Conservation (phyloP, 345 rosid genomes). For the Viola odorata region DNA sequence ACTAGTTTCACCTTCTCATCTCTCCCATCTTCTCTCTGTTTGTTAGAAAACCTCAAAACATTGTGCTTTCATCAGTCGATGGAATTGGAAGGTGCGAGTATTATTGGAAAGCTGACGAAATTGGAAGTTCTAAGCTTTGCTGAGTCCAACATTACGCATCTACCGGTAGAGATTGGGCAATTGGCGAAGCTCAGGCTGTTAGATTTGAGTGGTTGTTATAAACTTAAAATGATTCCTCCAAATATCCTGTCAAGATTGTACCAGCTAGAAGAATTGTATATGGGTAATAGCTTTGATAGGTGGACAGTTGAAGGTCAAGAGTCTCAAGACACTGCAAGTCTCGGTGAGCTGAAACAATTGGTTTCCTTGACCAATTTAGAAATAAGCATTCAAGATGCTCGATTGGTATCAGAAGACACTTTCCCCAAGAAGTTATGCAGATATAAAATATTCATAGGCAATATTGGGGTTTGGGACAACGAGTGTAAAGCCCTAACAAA, state of each 20-base stretch:
- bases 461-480: conserved; percentile 7
- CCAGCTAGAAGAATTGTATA: conserved; percentile 28
- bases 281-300: conserved; percentile 10
- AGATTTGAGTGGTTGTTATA: conserved; percentile 18
- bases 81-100: neutral
- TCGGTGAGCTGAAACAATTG: conserved; percentile 21
- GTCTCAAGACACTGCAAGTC: conserved; percentile 6
- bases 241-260: conserved; percentile 24
- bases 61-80: neutral
- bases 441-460: conserved; percentile 15
- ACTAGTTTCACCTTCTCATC: neutral
- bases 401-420: neutral
- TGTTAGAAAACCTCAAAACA: neutral
- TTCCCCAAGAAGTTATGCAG: conserved; percentile 1
- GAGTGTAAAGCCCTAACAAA: neutral
- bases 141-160: conserved; percentile 11
- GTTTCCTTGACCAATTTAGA: conserved; percentile 9
- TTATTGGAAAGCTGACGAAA: conserved; percentile 15
- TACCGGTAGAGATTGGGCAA: conserved; percentile 21
- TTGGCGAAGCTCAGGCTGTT: conserved; percentile 17
- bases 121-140: conserved; percentile 26
- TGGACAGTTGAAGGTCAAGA: conserved; percentile 24
- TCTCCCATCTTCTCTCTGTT: conserved; percentile 3
- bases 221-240: conserved; percentile 23
- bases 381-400: conserved; percentile 4